These are phyloP conservation scores for Solanum hybrid DNA, from an alignment of 305 asterid species.

Conservation along the genomic window DNA sequence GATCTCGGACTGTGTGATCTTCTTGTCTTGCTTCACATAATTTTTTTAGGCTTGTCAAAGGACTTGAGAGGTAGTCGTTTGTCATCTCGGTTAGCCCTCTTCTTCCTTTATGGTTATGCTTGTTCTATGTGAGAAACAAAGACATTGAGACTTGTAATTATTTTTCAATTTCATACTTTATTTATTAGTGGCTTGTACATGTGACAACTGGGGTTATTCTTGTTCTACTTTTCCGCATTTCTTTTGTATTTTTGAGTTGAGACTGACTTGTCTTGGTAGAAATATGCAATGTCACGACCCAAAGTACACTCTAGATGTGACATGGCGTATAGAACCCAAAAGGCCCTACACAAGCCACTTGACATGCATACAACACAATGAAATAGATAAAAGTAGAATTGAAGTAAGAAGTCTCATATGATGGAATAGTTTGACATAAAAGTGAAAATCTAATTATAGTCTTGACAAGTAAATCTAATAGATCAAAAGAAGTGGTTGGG, in stretches of 20 bases:
- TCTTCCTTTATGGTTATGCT: neutral
- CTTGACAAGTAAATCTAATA: neutral
- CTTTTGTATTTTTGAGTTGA: neutral
- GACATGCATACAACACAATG: neutral
- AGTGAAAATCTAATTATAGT: neutral
- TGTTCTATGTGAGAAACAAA: neutral
- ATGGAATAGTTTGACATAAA: neutral
- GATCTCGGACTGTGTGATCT: neutral
- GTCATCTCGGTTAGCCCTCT: neutral
- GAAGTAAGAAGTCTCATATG: neutral
- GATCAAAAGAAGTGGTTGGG: neutral
- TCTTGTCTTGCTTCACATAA: neutral
- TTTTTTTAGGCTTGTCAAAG: neutral
- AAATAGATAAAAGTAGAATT: neutral
- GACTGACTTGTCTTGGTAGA: neutral
- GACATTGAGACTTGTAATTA: neutral
- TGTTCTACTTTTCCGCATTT: neutral
- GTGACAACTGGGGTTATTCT: neutral
- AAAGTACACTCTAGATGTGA: neutral
- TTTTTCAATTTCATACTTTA: neutral
- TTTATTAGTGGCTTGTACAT: neutral
- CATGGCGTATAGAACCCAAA: neutral
- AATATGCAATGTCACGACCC: neutral
- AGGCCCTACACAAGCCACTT: neutral
- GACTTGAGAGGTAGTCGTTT: neutral